Conservation (phyloP, 2,329 filamentous ascomycete genomes). For the Microcyclospora pomicola region DNA sequence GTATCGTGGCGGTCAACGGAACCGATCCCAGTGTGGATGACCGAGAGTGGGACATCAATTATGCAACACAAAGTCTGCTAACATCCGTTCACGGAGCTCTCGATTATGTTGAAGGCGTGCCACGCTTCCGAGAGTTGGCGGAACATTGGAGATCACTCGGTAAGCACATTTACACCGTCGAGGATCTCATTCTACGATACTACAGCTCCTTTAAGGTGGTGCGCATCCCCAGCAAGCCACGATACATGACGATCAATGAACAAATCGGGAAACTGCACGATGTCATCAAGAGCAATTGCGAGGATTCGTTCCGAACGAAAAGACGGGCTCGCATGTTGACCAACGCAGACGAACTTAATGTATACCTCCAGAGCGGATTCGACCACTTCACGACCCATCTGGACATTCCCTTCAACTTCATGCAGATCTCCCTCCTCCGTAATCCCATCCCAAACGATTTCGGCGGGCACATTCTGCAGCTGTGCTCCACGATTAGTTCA, state of each 20-base stretch:
- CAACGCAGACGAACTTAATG: constrained; percentile 32
- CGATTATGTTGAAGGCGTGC: constrained; percentile 20
- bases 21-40: constrained; percentile 21
- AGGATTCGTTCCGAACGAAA: constrained; percentile 30
- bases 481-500: constrained; percentile 30
- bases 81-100: constrained; percentile 19
- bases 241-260: constrained; percentile 35
- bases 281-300: constrained; percentile 29
- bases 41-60: constrained; percentile 22
- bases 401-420: constrained; percentile 38
- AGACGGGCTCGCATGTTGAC: constrained; percentile 34
- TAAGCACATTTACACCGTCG: constrained; percentile 29
- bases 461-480: constrained; percentile 36
- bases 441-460: constrained; percentile 35
- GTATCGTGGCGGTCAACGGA: constrained; percentile 36
- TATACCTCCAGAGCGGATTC: constrained; percentile 37
- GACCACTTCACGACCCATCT: constrained; percentile 36
- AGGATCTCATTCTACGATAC: constrained; percentile 37
- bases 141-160: constrained; percentile 30
- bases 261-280: constrained; percentile 35
- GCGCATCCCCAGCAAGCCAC: constrained; percentile 33
- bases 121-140: constrained; percentile 26
- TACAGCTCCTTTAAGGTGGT: constrained; percentile 36
- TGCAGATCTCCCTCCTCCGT: constrained; percentile 31
- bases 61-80: constrained; percentile 20